Evolutionary conservation across 768 basidiomycete species (phyloP).

Genomic region (Boletus eberwhitei): DNA sequence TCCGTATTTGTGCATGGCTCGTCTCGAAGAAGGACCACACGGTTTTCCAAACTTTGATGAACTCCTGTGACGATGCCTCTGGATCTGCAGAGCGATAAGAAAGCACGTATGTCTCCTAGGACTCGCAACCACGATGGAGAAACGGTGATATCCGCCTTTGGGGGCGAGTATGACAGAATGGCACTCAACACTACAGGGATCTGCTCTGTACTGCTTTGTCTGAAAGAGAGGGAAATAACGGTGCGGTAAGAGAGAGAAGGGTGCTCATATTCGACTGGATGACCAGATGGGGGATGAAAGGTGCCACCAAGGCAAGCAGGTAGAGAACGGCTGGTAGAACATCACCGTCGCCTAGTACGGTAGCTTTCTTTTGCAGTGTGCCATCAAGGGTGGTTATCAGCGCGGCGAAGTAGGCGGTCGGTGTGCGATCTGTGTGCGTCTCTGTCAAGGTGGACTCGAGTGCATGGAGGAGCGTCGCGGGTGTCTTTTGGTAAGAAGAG

Average conservation of each 20-base stretch:
- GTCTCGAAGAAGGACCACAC: slow-evolving; percentile 80
- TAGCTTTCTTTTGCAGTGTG: slow-evolving; percentile 59
- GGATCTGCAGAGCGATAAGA: slow-evolving; percentile 54
- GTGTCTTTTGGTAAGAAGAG: slow-evolving; percentile 83
- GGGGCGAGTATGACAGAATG: slow-evolving; percentile 65
- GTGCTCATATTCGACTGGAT: slow-evolving; percentile 72
- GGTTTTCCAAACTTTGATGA: slow-evolving; percentile 68
- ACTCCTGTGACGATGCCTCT: slow-evolving; percentile 48
- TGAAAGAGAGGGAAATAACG: slow-evolving; percentile 67
- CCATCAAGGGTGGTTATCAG: slow-evolving; percentile 81
- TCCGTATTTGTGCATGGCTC: slow-evolving; percentile 54
- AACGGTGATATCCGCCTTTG: slow-evolving; percentile 63
- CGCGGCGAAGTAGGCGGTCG: slow-evolving; percentile 95
- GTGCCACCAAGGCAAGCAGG: slow-evolving; percentile 33
- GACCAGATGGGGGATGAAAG: slow-evolving; percentile 70
- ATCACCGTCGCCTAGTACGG: slow-evolving; percentile 68
- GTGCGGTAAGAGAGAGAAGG: slow-evolving; percentile 69
- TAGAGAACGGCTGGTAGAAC: slow-evolving; percentile 34
- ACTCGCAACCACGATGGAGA: slow-evolving; percentile 78
- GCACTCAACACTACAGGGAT: slow-evolving; percentile 61
- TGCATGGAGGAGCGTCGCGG: slow-evolving; percentile 80
- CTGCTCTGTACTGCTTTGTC: slow-evolving; percentile 47
- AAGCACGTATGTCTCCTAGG: slow-evolving; percentile 68
- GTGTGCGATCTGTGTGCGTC: slow-evolving; percentile 59
- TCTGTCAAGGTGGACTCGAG: slow-evolving; percentile 79